A percentile compares a stretch with the other conserved stretches of the same genome.
Conservation (phyloP, 2,329 filamentous ascomycete species). For the Aspergillus nomiae region DNA sequence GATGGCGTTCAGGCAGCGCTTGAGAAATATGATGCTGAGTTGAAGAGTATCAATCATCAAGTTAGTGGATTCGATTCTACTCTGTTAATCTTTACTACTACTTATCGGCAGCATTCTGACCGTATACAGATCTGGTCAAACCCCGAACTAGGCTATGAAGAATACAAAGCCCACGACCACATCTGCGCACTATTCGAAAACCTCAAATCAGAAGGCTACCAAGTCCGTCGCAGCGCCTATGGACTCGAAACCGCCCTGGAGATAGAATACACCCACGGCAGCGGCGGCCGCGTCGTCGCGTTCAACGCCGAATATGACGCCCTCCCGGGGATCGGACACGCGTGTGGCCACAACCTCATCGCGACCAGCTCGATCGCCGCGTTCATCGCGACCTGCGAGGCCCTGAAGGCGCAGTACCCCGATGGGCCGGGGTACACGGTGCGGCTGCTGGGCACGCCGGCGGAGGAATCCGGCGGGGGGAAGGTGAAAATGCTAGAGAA, state of each 20-base stretch:
- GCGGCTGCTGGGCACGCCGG: constrained; percentile 38
- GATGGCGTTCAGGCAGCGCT: constrained; percentile 26
- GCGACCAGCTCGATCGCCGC: constrained; percentile 37
- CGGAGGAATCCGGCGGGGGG: constrained; percentile 39
- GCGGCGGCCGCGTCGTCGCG: constrained; percentile 27
- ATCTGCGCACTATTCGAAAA: constrained; percentile 44
- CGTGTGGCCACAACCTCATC: constrained; percentile 38
- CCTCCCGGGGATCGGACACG: constrained; percentile 39
- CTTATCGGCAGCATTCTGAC: background rate
- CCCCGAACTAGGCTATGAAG: constrained; percentile 54
- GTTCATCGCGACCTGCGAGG: constrained; percentile 35
- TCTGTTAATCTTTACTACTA: too few relatives aligned
- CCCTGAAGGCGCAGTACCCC: constrained; percentile 24
- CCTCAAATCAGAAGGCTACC: constrained; percentile 40
- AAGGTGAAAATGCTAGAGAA: constrained; percentile 43
- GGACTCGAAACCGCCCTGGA: constrained; percentile 54
- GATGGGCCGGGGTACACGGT: constrained; percentile 28
- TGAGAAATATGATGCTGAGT: constrained; percentile 22
- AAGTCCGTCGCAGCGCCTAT: constrained; percentile 49
- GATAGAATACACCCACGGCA: constrained; percentile 36
- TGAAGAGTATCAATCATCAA: constrained; percentile 28
- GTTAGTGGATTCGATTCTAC: constrained; percentile 7
- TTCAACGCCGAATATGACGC: constrained; percentile 45
- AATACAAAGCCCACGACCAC: constrained; percentile 53
- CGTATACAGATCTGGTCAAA: constrained; percentile 42